Evolutionary conservation across 306 rosid genomes (phyloP), one percentile per base, ranked within the genome.

Genomic region (Fragaria ananassa): DNA sequence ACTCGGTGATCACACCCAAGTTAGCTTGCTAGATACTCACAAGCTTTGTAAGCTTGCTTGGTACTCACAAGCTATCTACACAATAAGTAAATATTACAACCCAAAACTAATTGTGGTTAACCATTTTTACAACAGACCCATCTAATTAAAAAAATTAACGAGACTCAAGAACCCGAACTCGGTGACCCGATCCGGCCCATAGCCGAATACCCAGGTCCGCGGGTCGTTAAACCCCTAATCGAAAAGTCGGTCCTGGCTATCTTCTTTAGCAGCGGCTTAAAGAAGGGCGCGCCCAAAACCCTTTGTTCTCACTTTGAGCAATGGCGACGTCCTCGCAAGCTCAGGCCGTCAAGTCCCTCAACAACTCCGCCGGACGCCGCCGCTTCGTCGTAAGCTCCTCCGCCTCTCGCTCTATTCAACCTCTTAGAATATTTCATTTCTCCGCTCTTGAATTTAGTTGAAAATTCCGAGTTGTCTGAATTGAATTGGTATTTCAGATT

Each of bases 271-370:
- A 23, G 73, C 73, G n/a, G 41, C 45, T 42, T n/a, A 41, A 41
- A 19, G 62, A 31, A 41, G 18, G 50, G 65, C 35, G 12, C 29
- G 4, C 23, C n/a, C 63, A 4, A 50, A 53, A 35, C 54, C 64
- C 49, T 11, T 12, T 14, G 15, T 6, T 35, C 10, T 41, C 66
- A 15, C 41, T 18, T 35, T 10, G 6, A 41, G 9, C 49, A 88
- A 92, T 93, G 98, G 96, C 93, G 51, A 89, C 94, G 10, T 29
- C 86, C 14, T 85, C 91, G 27, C 87, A 91, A 19, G 90, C 93
- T 64, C 87, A 83, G 81, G 93, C 96, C 2, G 98, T 94, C 74
- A 94, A 94, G 88, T 90, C 96, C 53, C 98, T 92, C 79, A 94
- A 90, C 85, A 90, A 85, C 39, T 84, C 90, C 66, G 68, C 88